phyloP scores from a whole-genome alignment of 331 rosid species.

The Quercus phellos region DNA sequence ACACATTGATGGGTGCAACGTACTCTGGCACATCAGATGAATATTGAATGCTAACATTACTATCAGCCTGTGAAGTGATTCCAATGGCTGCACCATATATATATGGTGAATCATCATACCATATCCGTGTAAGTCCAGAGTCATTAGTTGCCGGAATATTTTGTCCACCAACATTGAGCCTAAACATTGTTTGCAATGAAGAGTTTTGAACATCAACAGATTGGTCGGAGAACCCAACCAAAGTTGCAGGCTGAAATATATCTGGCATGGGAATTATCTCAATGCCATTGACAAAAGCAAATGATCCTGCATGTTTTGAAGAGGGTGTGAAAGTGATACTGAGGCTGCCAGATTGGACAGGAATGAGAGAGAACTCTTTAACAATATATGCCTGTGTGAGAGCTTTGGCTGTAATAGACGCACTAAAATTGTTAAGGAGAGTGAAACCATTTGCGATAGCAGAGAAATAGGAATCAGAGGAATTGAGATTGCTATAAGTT shows the following conservation, averaged over 20 bases:
- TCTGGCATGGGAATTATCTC: constrained; percentile 39
- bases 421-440: constrained; percentile 46
- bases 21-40: constrained; percentile 10
- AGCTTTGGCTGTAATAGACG: constrained; percentile 28
- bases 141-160: constrained; percentile 22
- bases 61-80: constrained; percentile 15
- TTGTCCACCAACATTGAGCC: constrained; percentile 46
- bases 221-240: constrained; percentile 17
- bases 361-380: constrained; percentile 31
- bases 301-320: constrained; percentile 9
- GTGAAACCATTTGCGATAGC: constrained; percentile 28
- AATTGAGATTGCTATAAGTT: constrained; percentile 9
- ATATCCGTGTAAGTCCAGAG: constrained; percentile 32
- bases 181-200: constrained; percentile 36
- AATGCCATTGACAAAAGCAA: constrained; percentile 46
- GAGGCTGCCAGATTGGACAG: constrained; percentile 25
- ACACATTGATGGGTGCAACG: constrained; percentile 36
- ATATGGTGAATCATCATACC: constrained; percentile 41
- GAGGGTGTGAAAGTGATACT: constrained; percentile 37
- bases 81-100: constrained; percentile 31
- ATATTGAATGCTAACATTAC: constrained; percentile 26
- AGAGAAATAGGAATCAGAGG: constrained; percentile 22
- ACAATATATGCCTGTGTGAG: constrained; percentile 39
- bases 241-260: constrained; percentile 11
- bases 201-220: constrained; percentile 14